phyloP scores from a whole-genome alignment of 768 basidiomycete species.

The Psilocybe azurescens region DNA sequence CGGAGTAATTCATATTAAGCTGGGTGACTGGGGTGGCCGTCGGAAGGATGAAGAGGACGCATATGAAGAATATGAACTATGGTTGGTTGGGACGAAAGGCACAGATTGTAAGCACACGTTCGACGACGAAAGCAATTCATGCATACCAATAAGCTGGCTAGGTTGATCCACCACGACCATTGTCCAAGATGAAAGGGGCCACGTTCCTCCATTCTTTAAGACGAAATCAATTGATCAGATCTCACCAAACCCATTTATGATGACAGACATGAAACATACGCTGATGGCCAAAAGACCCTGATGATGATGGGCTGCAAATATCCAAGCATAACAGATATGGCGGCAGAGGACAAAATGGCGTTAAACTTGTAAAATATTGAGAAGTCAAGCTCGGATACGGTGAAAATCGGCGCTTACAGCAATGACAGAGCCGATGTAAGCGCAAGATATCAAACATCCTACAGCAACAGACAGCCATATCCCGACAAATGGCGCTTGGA shows the following conservation, averaged over 20 bases:
- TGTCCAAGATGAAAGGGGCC: conserved; percentile 58
- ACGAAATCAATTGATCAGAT: conserved; percentile 15
- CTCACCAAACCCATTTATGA: not conserved
- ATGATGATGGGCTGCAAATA: conserved; percentile 64
- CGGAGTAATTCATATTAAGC: conserved; percentile 63
- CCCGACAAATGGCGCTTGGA: conserved; percentile 58
- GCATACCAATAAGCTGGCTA: conserved; percentile 50
- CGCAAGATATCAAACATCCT: conserved; percentile 59
- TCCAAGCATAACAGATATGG: conserved; percentile 62
- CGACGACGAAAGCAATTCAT: not conserved
- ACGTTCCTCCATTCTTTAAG: conserved; percentile 44
- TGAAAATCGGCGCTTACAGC: conserved; percentile 41
- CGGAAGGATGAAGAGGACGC: conserved; percentile 59
- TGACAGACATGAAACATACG: conserved; percentile 36
- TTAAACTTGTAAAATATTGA: conserved; percentile 44
- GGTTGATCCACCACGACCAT: conserved; percentile 58
- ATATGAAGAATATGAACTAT: conserved; percentile 60
- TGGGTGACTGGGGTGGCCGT: conserved; percentile 55
- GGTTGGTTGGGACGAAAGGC: not conserved
- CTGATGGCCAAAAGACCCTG: conserved; percentile 59
- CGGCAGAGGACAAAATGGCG: conserved; percentile 59
- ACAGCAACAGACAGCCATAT: conserved; percentile 59
- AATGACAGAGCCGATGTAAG: conserved; percentile 61
- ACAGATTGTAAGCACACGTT: not conserved
- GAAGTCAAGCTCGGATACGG: not conserved